Evolutionary conservation across 139 green algal species (phyloP).

Genomic region (Volvox africanus): DNA sequence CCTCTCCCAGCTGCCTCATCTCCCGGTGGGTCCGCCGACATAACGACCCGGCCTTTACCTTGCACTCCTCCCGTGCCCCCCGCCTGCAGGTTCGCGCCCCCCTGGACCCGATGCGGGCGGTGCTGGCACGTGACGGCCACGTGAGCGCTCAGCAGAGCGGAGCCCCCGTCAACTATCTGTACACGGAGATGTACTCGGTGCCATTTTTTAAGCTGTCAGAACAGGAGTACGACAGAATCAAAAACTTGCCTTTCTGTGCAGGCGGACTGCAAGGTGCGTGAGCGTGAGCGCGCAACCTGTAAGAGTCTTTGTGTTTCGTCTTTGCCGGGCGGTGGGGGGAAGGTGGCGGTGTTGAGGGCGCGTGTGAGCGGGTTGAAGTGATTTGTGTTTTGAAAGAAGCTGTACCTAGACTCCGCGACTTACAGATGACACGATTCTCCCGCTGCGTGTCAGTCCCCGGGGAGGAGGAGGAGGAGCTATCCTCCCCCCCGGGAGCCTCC

Average conservation of each 20-base stretch:
- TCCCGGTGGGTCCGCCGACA: not conserved
- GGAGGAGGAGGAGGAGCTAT: no score
- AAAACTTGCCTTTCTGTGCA: conserved; percentile 35
- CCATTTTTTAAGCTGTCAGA: conserved; percentile 9
- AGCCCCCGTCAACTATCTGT: not conserved
- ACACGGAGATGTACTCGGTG: conserved; percentile 10
- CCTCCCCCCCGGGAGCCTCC: no score
- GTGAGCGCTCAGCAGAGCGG: conserved; percentile 21
- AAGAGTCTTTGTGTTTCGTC: no score
- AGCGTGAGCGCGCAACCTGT: no score
- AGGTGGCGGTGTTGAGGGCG: no score
- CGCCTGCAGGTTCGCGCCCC: conserved; percentile 6
- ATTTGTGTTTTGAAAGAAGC: no score
- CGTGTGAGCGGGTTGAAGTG: no score
- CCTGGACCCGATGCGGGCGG: conserved; percentile 1
- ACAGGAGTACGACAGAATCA: conserved; percentile 9
- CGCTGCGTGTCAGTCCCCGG: no score
- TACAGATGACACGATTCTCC: no score
- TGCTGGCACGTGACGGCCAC: not conserved
- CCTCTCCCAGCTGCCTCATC: no score
- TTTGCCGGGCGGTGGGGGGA: no score
- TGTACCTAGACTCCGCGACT: no score
- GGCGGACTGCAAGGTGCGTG: conserved; percentile 33
- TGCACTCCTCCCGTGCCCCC: not conserved
- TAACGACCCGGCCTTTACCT: not conserved